phyloP scores from a whole-genome alignment of 371 early-diverging fungal species.

The Caulochytrium protostelioides region DNA sequence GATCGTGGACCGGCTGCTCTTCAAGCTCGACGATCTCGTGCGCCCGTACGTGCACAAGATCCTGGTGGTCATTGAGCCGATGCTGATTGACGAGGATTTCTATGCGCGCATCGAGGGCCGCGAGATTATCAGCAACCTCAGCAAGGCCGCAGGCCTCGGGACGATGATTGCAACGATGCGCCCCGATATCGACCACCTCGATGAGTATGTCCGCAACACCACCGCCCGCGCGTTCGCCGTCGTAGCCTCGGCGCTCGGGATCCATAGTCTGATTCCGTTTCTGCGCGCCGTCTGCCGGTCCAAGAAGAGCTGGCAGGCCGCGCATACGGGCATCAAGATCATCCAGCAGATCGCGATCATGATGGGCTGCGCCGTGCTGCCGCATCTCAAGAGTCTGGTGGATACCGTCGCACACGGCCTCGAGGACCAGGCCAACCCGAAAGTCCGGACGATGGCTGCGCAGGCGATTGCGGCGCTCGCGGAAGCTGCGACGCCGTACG shows the following conservation, averaged over 20 bases:
- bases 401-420: conserved; percentile 75
- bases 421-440: conserved; percentile 87
- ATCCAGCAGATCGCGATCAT: conserved; percentile 89
- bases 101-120: conserved; percentile 93
- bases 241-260: conserved; percentile 88
- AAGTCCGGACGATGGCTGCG: conserved; percentile 85
- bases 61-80: conserved; percentile 89
- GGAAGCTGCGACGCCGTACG: conserved; percentile 92
- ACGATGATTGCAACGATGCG: conserved; percentile 97
- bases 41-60: conserved; percentile 94
- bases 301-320: conserved; percentile 92
- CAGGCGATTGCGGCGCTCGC: conserved; percentile 86
- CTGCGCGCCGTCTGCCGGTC: conserved; percentile 84
- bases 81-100: conserved; percentile 91
- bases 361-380: conserved; percentile 80
- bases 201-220: conserved; percentile 95
- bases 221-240: conserved; percentile 94
- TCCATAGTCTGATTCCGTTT: conserved; percentile 83
- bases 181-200: conserved; percentile 89
- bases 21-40: conserved; percentile 83
- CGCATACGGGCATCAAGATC: conserved; percentile 94
- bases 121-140: conserved; percentile 88
- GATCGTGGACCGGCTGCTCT: conserved; percentile 86
- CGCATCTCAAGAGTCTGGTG: conserved; percentile 76
- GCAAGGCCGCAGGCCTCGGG: conserved; percentile 91